phyloP scores from a whole-genome alignment of 257 asterid genomes.

The Nicotiana sylvestris region DNA sequence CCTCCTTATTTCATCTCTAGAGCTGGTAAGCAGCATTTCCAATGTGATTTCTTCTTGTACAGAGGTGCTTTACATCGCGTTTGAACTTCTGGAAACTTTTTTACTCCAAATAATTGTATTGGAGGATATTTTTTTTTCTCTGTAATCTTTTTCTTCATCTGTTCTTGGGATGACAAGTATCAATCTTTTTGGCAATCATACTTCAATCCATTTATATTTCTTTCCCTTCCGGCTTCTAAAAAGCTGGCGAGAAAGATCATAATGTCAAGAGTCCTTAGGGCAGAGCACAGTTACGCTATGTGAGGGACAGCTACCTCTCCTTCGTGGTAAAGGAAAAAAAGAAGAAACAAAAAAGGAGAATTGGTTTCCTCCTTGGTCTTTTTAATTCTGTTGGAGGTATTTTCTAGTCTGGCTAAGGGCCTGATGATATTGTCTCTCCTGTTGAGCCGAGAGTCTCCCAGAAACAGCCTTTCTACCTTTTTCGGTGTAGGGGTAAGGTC shows the following conservation, averaged over 20 bases:
- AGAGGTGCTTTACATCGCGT: neutral
- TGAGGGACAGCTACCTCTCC: neutral
- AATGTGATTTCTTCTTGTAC: neutral
- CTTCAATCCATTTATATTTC: neutral
- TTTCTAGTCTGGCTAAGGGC: neutral
- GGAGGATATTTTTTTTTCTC: neutral
- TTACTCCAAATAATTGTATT: neutral
- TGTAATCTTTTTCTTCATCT: neutral
- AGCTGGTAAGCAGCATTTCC: conserved; percentile 21
- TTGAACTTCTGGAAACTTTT: conserved; percentile 1
- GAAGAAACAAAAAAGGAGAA: neutral
- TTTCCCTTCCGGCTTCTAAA: neutral
- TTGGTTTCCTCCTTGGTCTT: neutral
- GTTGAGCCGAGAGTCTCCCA: too few species aligned
- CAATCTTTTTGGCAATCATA: neutral
- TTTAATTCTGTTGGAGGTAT: neutral
- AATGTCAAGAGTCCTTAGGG: neutral
- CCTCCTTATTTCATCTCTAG: conserved; percentile 38
- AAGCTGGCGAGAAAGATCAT: neutral
- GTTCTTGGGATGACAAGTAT: neutral
- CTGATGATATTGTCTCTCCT: neutral
- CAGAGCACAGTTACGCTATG: neutral
- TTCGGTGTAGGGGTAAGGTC: too few species aligned
- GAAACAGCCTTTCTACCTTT: too few species aligned
- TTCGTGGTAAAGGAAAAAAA: neutral